Conservation (phyloP, 2,329 filamentous ascomycete species). For the Diaporthe eres region DNA sequence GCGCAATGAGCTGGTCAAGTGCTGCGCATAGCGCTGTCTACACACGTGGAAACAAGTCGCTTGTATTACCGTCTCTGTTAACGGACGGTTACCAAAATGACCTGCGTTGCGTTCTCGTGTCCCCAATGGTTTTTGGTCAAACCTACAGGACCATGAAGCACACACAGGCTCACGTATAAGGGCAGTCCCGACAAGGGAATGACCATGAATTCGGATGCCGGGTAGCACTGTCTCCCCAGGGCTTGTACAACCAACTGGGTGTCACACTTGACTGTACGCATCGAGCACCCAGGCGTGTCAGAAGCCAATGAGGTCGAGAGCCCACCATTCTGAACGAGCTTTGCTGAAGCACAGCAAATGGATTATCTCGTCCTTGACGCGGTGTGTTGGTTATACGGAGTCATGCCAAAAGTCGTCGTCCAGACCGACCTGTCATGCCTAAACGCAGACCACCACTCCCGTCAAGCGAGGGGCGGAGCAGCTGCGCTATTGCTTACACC, state of each 20-base stretch:
- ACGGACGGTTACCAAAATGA: neutral
- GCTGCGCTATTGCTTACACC: conserved; percentile 7
- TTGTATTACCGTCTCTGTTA: neutral
- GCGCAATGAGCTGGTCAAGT: neutral
- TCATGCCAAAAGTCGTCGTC: neutral
- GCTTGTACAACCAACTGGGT: neutral
- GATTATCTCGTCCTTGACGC: neutral
- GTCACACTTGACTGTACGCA: neutral
- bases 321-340: neutral
- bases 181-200: neutral
- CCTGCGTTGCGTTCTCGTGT: neutral
- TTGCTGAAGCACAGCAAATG: conserved; percentile 16
- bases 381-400: neutral
- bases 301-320: neutral
- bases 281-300: conserved; percentile 4
- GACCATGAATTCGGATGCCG: neutral
- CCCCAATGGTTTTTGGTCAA: neutral
- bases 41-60: neutral
- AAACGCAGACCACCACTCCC: neutral
- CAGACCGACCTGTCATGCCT: neutral
- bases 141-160: neutral
- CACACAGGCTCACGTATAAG: neutral
- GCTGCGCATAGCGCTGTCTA: neutral
- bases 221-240: neutral
- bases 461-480: conserved; percentile 33